A percentile compares a stretch with the other conserved stretches of the same genome.
Conservation (phyloP, 495 filamentous ascomycete species). For the Talaromyces thailandensis region DNA sequence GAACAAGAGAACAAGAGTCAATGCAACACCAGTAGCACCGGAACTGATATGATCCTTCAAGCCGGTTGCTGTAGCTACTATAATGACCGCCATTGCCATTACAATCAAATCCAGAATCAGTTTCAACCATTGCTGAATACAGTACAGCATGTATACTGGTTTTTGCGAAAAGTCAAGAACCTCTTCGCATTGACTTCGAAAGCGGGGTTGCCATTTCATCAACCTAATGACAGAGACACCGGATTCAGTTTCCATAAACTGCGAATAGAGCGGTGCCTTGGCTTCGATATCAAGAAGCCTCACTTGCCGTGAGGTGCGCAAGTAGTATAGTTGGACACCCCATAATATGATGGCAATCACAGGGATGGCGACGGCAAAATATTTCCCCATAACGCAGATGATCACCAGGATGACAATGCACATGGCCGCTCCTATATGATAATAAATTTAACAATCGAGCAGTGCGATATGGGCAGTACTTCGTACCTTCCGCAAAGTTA, state of each 20-base stretch:
- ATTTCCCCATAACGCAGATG: slow-evolving; percentile 11
- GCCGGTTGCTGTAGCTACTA: slow-evolving; percentile 34
- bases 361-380: slow-evolving; percentile 41
- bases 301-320: slow-evolving; percentile 53
- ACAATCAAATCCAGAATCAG: slow-evolving; percentile 53
- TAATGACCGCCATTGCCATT: slow-evolving; percentile 44
- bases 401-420: slow-evolving; percentile 7
- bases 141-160: slow-evolving; percentile 50
- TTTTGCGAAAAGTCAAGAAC: slow-evolving; percentile 48
- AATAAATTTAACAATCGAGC: neutral
- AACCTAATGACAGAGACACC: slow-evolving; percentile 64
- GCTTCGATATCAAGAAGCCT: slow-evolving; percentile 48
- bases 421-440: slow-evolving; percentile 7
- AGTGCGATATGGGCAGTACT: neutral
- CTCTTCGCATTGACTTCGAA: slow-evolving; percentile 46
- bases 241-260: slow-evolving; percentile 54
- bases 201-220: slow-evolving; percentile 52
- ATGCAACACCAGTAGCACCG: slow-evolving; percentile 46
- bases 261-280: slow-evolving; percentile 58
- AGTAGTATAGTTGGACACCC: slow-evolving; percentile 43
- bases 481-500: neutral
- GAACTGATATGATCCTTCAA: slow-evolving; percentile 33
- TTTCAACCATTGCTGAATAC: slow-evolving; percentile 61
- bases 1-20: slow-evolving; percentile 47
- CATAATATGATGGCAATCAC: slow-evolving; percentile 35